A percentile compares a stretch with the other conserved stretches of the same genome.
phyloP scores from a whole-genome alignment of 345 rosid genomes.

The Turritis glabra region DNA sequence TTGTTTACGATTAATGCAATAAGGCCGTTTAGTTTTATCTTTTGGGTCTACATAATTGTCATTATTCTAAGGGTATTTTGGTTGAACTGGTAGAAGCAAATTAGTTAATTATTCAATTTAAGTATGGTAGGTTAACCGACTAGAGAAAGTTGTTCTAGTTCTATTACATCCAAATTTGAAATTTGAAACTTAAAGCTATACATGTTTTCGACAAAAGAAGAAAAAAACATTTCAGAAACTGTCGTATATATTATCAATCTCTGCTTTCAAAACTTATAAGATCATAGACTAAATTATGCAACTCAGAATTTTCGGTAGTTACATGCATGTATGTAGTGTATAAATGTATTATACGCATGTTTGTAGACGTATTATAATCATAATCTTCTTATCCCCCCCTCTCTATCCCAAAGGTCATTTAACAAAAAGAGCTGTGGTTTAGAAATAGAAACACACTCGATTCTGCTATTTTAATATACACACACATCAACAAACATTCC shows the following conservation, averaged over 20 bases:
- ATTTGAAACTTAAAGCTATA: background rate
- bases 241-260: background rate
- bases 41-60: constrained; percentile 34
- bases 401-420: constrained; percentile 29
- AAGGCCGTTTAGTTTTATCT: constrained; percentile 30
- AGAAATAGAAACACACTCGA: constrained; percentile 8
- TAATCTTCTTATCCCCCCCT: constrained; percentile 7
- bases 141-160: constrained; percentile 26
- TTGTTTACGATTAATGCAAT: constrained; percentile 30
- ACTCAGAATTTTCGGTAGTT: background rate
- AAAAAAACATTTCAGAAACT: background rate
- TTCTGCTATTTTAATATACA: background rate
- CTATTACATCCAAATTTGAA: background rate
- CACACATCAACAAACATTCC: constrained; percentile 29
- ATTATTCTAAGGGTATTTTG: constrained; percentile 53
- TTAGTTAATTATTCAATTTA: constrained; percentile 42
- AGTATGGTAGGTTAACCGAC: constrained; percentile 27
- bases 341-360: background rate
- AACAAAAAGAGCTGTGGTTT: constrained; percentile 6
- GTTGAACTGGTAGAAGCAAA: constrained; percentile 41
- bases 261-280: background rate
- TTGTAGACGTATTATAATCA: background rate
- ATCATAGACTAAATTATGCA: background rate
- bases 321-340: background rate
- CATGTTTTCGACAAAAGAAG: background rate